Evolutionary conservation across 768 basidiomycete species (phyloP), one percentile per base, ranked within the genome.

Genomic region (Kwoniella heveanensis): DNA sequence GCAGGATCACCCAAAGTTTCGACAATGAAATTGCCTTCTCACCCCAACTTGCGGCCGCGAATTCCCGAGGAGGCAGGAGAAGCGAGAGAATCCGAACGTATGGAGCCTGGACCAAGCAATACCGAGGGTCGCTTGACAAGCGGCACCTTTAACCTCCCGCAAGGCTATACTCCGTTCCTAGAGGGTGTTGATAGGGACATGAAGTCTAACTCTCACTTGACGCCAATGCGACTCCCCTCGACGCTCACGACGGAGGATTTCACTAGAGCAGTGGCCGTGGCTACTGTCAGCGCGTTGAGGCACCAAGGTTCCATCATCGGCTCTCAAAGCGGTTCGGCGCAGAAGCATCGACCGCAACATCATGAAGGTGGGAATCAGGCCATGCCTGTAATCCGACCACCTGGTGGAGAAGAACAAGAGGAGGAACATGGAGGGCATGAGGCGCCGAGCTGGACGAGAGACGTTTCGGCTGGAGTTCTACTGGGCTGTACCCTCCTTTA

Each of bases 361-460:
- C 27, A 22, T 15, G 24, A 26, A 5, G 55, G 54, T 17, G 26
- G 26, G 13, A 44, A 44, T 44, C 39, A 44, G 15, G 39, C 39
- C n/a, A 52, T 27, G 19, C 51, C 76, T 2, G 78, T 68, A 12
- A 78, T 66, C 36, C 61, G 60, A 17, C 39, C 39, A 19, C 82
- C 81, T 30, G 66, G 67, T 21, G 73, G 64, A 26, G 87, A 86
- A 3, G 82, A 75, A 6, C 87, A 83, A 5, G 84, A 79, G 32
- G 80, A 68, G 1, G 84, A 85, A 19, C 88, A 89, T 79, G 87
- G 86, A 24, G 92, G 91, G 0, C 96, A 99, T 71, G 95, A 98
- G 70, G 95, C 88, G 2, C 96, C 96, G 6, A 91, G 90, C 49
- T 99, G 96, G 96, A 97, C 92, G 72, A 84, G 96, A 55, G 85